A percentile compares a stretch with the other conserved stretches of the same genome.
These are phyloP conservation scores for Aristolochia contorta DNA, from an alignment of 164 flowering plant species.

Conservation along the genomic window DNA sequence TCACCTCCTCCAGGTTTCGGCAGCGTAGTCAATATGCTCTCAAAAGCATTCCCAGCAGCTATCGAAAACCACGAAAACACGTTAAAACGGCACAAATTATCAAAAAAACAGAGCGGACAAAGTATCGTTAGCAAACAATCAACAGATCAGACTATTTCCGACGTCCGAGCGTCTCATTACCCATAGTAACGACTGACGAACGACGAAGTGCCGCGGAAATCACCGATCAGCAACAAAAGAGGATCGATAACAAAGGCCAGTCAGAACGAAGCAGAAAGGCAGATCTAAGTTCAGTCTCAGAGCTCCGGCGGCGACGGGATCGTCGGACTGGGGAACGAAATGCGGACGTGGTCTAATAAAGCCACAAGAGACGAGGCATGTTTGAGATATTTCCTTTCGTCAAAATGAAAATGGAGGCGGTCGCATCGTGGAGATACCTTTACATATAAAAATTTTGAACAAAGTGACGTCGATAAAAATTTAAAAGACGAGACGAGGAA, in stretches of 20 bases:
- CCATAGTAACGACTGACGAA: slow-evolving; percentile 41
- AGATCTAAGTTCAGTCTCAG: no score
- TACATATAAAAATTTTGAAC: no score
- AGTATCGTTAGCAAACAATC: not conserved
- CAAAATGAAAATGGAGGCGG: no score
- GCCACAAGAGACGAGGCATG: no score
- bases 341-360: no score
- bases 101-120: not conserved
- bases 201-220: slow-evolving; percentile 31
- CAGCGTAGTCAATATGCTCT: slow-evolving; percentile 20
- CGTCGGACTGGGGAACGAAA: no score
- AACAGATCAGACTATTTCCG: not conserved
- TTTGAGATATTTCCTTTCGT: no score
- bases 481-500: no score
- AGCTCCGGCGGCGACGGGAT: no score
- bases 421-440: no score
- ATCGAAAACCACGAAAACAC: not conserved
- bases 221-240: slow-evolving; percentile 39
- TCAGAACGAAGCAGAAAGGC: slow-evolving; percentile 3
- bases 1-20: slow-evolving; percentile 53
- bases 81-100: not conserved
- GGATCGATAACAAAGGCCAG: slow-evolving; percentile 40
- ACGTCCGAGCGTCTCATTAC: slow-evolving; percentile 15
- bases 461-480: no score
- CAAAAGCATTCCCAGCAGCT: slow-evolving; percentile 9